phyloP scores from a whole-genome alignment of 176 grass and related monocot species.

The Panicum miliaceum region DNA sequence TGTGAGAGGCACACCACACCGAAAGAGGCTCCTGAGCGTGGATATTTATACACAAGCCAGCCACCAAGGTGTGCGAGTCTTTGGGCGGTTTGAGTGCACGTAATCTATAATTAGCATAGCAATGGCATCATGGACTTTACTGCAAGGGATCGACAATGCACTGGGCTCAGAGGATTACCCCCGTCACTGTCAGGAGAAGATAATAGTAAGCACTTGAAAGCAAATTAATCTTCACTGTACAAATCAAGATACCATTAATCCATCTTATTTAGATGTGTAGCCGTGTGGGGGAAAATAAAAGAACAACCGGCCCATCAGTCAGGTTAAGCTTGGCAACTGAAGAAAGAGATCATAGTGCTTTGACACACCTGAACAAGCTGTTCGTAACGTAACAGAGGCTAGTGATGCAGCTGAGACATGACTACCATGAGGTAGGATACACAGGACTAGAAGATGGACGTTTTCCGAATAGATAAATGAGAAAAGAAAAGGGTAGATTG shows the following conservation, averaged over 20 bases:
- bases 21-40: slow-evolving; percentile 18
- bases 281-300: background rate
- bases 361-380: background rate
- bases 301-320: too few species aligned
- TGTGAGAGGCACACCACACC: background rate
- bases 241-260: background rate
- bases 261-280: background rate
- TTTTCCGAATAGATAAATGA: background rate
- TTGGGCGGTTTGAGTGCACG: slow-evolving; percentile 26
- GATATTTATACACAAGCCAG: slow-evolving; percentile 44
- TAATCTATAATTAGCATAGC: background rate
- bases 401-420: background rate
- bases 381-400: background rate
- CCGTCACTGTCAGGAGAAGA: background rate
- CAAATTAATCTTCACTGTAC: background rate
- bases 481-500: background rate
- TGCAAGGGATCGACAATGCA: background rate
- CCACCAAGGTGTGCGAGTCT: background rate
- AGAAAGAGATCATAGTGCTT: background rate
- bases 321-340: background rate
- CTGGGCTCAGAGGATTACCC: background rate
- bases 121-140: background rate
- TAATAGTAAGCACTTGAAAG: background rate
- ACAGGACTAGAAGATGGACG: background rate
- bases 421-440: background rate